Conservation (phyloP, 140 eudicot genomes). For the Anethum foeniculum region DNA sequence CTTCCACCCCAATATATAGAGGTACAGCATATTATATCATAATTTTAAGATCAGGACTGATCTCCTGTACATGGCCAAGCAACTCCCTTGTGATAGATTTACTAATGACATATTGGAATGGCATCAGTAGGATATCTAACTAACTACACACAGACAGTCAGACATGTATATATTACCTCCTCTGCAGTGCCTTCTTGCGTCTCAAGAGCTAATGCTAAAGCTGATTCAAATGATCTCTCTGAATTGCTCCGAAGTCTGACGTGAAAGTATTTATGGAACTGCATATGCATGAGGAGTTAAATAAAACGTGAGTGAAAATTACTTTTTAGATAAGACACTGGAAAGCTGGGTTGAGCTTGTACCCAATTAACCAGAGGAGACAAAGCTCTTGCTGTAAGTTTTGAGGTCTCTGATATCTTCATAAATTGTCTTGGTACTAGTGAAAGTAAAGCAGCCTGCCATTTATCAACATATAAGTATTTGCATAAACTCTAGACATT, state of each 20-base stretch:
- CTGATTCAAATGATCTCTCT: slow-evolving; percentile 44
- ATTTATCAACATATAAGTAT: slow-evolving; percentile 3
- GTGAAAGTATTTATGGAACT: slow-evolving; percentile 65
- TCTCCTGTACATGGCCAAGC: neutral
- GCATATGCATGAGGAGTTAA: slow-evolving; percentile 19
- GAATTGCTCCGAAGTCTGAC: slow-evolving; percentile 35
- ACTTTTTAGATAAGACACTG: neutral
- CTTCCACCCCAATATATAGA: neutral
- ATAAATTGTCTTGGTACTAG: slow-evolving; percentile 55
- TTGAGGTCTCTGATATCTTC: slow-evolving; percentile 46
- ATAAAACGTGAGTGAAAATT: slow-evolving; percentile 1
- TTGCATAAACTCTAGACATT: neutral
- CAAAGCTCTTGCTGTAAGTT: slow-evolving; percentile 52
- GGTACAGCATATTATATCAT: too few relatives aligned
- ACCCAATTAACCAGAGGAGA: slow-evolving; percentile 80
- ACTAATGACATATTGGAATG: neutral
- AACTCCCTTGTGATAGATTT: neutral
- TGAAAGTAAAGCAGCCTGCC: slow-evolving; percentile 83
- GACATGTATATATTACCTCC: slow-evolving; percentile 38
- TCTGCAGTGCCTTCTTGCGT: slow-evolving; percentile 76
- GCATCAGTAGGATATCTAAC: neutral
- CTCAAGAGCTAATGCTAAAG: slow-evolving; percentile 59
- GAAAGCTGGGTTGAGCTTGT: slow-evolving; percentile 10
- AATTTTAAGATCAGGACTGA: neutral
- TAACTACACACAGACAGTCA: neutral